phyloP scores from a whole-genome alignment of 305 asterid species.

The Fraxinus floribunda region DNA sequence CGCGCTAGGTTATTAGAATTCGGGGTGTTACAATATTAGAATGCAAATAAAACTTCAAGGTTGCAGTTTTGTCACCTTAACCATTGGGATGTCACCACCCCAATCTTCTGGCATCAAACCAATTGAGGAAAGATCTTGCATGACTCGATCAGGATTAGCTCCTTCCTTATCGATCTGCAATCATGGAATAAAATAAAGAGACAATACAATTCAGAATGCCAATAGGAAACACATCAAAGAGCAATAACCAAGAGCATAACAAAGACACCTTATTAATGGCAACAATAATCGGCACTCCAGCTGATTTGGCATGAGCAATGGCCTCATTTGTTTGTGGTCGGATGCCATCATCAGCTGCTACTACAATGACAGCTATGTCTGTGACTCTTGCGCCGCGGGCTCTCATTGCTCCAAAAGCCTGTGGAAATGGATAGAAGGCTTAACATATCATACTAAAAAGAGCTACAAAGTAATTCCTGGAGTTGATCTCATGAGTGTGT shows the following conservation, averaged over 20 bases:
- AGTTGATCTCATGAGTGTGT: not conserved
- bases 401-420: slow-evolving; percentile 99
- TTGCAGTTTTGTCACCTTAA: slow-evolving; percentile 65
- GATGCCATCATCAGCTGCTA: slow-evolving; percentile 99
- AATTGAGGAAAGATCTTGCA: slow-evolving; percentile 88
- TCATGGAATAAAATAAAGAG: slow-evolving; percentile 16
- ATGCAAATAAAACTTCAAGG: slow-evolving; percentile 13
- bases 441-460: slow-evolving; percentile 10
- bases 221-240: slow-evolving; percentile 24
- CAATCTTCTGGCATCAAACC: slow-evolving; percentile 99
- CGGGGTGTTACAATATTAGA: not conserved
- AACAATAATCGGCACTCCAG: slow-evolving; percentile 84
- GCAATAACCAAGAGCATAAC: slow-evolving; percentile 19
- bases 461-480: slow-evolving; percentile 2
- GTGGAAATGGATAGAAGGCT: slow-evolving; percentile 21
- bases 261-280: slow-evolving; percentile 83
- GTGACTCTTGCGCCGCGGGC: slow-evolving; percentile 99
- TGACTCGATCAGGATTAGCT: slow-evolving; percentile 92
- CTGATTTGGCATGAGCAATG: slow-evolving; percentile 97
- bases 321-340: slow-evolving; percentile 97
- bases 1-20: no score
- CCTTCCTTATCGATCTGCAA: slow-evolving; percentile 94
- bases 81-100: slow-evolving; percentile 98
- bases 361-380: slow-evolving; percentile 93
- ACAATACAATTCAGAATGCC: slow-evolving; percentile 19